A percentile compares a stretch with the other conserved stretches of the same genome.
Conservation (phyloP, 192 early-diverging fungal species). For the Podochytrium sp. region DNA sequence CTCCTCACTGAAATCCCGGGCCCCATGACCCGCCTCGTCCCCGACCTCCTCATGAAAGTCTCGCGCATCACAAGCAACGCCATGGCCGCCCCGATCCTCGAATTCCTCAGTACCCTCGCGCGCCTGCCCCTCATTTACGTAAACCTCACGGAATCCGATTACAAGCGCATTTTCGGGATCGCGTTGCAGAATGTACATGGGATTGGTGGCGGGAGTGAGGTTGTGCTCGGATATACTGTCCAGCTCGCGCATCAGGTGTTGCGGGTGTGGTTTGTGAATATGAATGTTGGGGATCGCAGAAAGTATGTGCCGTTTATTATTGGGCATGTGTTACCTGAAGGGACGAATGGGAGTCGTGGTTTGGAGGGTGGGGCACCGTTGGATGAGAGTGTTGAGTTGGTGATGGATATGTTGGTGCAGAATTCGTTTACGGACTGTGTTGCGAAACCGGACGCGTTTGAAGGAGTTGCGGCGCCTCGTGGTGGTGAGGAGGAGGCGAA, state of each 20-base stretch:
- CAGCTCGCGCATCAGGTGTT: conserved; percentile 95
- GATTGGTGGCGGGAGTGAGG: neutral
- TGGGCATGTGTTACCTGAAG: conserved; percentile 38
- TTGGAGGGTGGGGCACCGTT: conserved; percentile 23
- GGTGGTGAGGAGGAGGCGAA: neutral
- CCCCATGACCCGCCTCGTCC: conserved; percentile 74
- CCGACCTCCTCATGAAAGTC: conserved; percentile 72
- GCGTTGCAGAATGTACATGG: conserved; percentile 82
- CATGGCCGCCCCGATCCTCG: conserved; percentile 84
- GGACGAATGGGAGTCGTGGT: neutral
- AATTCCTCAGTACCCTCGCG: conserved; percentile 89
- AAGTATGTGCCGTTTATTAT: conserved; percentile 84
- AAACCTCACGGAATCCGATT: conserved; percentile 80
- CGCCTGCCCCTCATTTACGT: conserved; percentile 75
- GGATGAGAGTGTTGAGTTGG: conserved; percentile 91
- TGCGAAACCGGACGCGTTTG: conserved; percentile 55
- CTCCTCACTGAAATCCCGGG: conserved; percentile 81
- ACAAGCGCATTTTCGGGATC: conserved; percentile 88
- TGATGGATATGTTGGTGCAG: conserved; percentile 91
- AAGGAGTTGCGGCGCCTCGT: neutral
- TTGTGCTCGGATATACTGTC: conserved; percentile 62
- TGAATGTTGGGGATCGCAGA: conserved; percentile 73
- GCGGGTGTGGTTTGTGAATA: conserved; percentile 84
- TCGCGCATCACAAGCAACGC: conserved; percentile 78
- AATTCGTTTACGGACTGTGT: conserved; percentile 77